Conservation (phyloP, 2,329 filamentous ascomycete genomes). For the Incumbomyces delicatus region DNA sequence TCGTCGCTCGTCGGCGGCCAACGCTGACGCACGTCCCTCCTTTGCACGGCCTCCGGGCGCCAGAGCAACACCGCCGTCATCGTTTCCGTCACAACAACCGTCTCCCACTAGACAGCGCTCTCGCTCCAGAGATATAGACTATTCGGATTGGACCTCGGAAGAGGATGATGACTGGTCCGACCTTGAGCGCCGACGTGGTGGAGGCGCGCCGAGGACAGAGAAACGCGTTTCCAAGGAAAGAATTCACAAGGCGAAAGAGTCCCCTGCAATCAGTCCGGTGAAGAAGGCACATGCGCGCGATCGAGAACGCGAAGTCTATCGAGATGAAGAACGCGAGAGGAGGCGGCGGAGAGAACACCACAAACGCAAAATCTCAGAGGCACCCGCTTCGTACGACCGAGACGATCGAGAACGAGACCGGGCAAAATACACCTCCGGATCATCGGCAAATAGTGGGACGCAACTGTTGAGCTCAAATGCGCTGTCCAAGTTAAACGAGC, state of each 20-base stretch:
- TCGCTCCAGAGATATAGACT: background rate
- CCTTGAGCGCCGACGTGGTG: slow-evolving; percentile 9
- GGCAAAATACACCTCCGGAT: slow-evolving; percentile 30
- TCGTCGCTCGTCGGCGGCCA: slow-evolving; percentile 20
- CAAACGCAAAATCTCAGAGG: slow-evolving; percentile 10
- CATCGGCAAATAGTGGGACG: slow-evolving; percentile 33
- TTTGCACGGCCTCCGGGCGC: slow-evolving; percentile 23
- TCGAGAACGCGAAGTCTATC: slow-evolving; percentile 13
- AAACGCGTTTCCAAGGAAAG: slow-evolving; percentile 4
- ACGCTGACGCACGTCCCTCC: slow-evolving; percentile 24
- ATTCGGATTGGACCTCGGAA: slow-evolving; percentile 2
- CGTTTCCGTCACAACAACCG: slow-evolving; percentile 10
- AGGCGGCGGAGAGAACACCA: slow-evolving; percentile 4
- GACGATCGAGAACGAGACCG: slow-evolving; percentile 15
- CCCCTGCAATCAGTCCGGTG: slow-evolving; percentile 28
- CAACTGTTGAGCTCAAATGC: slow-evolving; percentile 44
- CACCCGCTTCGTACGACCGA: slow-evolving; percentile 7
- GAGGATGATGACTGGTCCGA: slow-evolving; percentile 1
- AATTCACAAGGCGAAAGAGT: slow-evolving; percentile 26
- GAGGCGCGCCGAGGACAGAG: slow-evolving; percentile 3
- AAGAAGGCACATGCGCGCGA: slow-evolving; percentile 20
- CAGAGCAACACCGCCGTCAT: slow-evolving; percentile 15
- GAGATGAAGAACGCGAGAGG: slow-evolving; percentile 14
- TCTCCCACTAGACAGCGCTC: slow-evolving; percentile 14
- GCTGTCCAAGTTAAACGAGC: slow-evolving; percentile 55